Evolutionary conservation across 2,329 filamentous ascomycete species (phyloP).

Genomic region (Pezicula radicicola): DNA sequence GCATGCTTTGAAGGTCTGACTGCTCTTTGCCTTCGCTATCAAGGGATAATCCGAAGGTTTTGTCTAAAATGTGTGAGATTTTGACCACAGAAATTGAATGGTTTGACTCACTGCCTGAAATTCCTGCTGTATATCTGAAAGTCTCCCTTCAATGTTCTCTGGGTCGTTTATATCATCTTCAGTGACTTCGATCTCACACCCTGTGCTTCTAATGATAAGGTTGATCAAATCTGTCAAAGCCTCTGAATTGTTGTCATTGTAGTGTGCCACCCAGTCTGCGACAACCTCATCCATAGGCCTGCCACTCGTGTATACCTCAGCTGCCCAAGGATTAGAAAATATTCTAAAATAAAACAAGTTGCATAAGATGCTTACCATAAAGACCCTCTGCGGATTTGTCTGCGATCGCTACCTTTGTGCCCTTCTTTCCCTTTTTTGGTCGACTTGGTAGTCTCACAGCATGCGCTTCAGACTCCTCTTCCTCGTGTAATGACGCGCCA

Average conservation of each 20-base stretch:
- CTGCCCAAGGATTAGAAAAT: constrained; percentile 33
- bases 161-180: constrained; percentile 84
- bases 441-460: constrained; percentile 35
- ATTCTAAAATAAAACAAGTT: constrained; percentile 20
- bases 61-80: constrained; percentile 41
- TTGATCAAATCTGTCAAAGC: constrained; percentile 64
- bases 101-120: constrained; percentile 67
- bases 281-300: constrained; percentile 54
- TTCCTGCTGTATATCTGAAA: constrained; percentile 83
- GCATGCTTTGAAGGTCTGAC: constrained; percentile 72
- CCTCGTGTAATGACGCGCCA: constrained; percentile 45
- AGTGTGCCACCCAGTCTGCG: constrained; percentile 57
- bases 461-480: constrained; percentile 42
- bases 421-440: constrained; percentile 28
- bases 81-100: neutral
- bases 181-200: constrained; percentile 76
- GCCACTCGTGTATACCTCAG: constrained; percentile 61
- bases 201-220: constrained; percentile 67
- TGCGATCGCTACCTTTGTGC: constrained; percentile 44
- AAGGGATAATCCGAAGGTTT: constrained; percentile 89
- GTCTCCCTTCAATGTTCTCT: constrained; percentile 76
- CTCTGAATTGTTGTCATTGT: constrained; percentile 48
- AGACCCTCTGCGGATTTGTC: constrained; percentile 21
- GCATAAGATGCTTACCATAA: constrained; percentile 21
- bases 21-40: constrained; percentile 75